These are phyloP conservation scores for Paraphoma sp. DNA, from an alignment of 2,329 filamentous ascomycete genomes.

Conservation along the genomic window DNA sequence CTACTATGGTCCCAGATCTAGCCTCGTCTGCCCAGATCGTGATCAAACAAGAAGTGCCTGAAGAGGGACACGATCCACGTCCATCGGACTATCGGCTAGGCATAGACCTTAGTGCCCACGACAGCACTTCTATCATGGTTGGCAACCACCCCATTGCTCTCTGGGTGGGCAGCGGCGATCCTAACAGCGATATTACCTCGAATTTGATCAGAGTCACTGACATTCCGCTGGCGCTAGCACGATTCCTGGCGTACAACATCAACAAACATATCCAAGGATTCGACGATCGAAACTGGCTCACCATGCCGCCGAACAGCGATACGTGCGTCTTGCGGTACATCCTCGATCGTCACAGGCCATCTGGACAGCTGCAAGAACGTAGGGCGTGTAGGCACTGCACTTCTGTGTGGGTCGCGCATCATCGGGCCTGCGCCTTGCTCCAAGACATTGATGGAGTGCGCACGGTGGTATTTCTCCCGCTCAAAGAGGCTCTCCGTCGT, in stretches of 20 bases:
- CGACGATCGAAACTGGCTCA: slow-evolving; percentile 1
- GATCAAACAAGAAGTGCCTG: too few relatives aligned
- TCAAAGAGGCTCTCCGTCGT: background rate
- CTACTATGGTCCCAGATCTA: too few relatives aligned
- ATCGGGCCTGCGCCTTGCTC: slow-evolving; percentile 18
- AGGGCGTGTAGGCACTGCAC: slow-evolving; percentile 15
- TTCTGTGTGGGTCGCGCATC: background rate
- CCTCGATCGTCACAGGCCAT: slow-evolving; percentile 8
- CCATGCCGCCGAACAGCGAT: slow-evolving; percentile 6
- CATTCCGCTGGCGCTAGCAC: slow-evolving; percentile 5
- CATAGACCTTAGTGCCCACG: background rate
- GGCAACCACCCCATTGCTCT: slow-evolving; percentile 9
- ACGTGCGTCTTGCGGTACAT: slow-evolving; percentile 16
- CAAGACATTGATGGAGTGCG: slow-evolving; percentile 11
- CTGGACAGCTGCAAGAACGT: slow-evolving; percentile 4
- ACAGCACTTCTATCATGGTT: background rate
- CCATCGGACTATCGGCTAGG: background rate
- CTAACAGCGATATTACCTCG: background rate
- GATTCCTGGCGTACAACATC: slow-evolving; percentile 6
- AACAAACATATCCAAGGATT: slow-evolving; percentile 2
- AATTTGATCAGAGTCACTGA: background rate
- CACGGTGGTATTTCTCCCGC: slow-evolving; percentile 20
- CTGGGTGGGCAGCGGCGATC: slow-evolving; percentile 1
- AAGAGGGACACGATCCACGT: too few relatives aligned
- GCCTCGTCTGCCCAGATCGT: too few relatives aligned